These are phyloP conservation scores for Excoecaria agallocha DNA, from an alignment of 345 rosid species.

Conservation along the genomic window DNA sequence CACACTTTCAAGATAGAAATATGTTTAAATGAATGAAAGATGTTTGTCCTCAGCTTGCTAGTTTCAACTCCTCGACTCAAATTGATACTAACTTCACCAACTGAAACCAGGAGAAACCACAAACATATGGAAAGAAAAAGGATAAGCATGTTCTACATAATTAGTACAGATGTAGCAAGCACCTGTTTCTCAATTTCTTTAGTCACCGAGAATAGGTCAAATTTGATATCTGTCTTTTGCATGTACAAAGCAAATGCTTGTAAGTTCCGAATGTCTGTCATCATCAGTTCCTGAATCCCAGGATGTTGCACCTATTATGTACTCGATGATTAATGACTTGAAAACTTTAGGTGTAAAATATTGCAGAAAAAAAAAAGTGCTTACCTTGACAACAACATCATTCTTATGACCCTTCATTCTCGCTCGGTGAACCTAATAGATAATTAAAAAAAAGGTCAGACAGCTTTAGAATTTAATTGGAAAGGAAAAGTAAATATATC, in stretches of 20 bases:
- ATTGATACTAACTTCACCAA: neutral
- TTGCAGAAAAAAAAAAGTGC: conserved; percentile 17
- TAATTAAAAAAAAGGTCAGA: conserved; percentile 4
- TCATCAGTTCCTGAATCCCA: conserved; percentile 81
- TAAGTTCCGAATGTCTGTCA: conserved; percentile 87
- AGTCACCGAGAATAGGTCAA: conserved; percentile 72
- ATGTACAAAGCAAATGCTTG: conserved; percentile 91
- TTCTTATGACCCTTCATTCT: conserved; percentile 64
- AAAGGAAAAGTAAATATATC: neutral
- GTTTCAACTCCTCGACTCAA: neutral
- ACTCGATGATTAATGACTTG: conserved; percentile 22
- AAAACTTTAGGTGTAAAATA: neutral
- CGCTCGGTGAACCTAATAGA: conserved; percentile 78
- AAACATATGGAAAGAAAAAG: neutral
- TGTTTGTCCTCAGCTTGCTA: neutral
- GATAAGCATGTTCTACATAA: neutral
- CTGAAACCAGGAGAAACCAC: conserved; percentile 7
- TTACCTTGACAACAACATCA: conserved; percentile 90
- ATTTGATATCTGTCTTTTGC: conserved; percentile 85
- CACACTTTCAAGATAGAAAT: neutral
- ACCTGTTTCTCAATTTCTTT: conserved; percentile 99
- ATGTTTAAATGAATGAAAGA: neutral
- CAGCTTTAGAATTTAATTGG: neutral
- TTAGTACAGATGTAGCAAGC: conserved; percentile 1
- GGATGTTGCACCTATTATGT: conserved; percentile 90